These are phyloP conservation scores for Cymbidium sinense DNA, from an alignment of 106 monocot species.

Conservation along the genomic window DNA sequence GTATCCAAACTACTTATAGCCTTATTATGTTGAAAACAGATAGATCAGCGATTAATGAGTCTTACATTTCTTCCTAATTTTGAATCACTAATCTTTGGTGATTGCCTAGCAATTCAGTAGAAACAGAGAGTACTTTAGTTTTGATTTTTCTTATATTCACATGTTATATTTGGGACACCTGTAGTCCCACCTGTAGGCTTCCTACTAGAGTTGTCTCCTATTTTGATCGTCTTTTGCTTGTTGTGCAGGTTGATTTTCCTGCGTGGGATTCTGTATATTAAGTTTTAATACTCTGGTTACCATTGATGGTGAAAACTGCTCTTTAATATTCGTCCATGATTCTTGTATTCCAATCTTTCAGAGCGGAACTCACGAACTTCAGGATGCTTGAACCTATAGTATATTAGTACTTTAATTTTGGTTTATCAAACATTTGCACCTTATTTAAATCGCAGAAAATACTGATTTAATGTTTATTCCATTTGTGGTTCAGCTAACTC, in stretches of 20 bases:
- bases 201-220: no score
- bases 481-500: neutral
- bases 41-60: neutral
- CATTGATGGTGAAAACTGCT: neutral
- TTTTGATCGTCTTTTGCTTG: no score
- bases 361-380: neutral
- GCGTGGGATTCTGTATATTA: no score
- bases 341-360: neutral
- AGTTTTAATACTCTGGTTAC: neutral
- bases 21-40: neutral
- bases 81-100: neutral
- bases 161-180: no score
- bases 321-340: neutral
- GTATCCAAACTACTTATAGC: neutral
- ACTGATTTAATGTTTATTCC: neutral
- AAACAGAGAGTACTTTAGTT: neutral
- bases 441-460: neutral
- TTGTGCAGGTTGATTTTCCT: no score
- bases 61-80: neutral
- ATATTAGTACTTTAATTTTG: neutral
- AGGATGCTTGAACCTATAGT: neutral
- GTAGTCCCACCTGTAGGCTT: no score
- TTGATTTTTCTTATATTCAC: no score
- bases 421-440: neutral
- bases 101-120: neutral